Percentiles rank a stretch among this genome's conserved stretches.
Evolutionary conservation across 352 stramenopile genomes (phyloP).

Genomic region (Phytophthora fragariaefolia): DNA sequence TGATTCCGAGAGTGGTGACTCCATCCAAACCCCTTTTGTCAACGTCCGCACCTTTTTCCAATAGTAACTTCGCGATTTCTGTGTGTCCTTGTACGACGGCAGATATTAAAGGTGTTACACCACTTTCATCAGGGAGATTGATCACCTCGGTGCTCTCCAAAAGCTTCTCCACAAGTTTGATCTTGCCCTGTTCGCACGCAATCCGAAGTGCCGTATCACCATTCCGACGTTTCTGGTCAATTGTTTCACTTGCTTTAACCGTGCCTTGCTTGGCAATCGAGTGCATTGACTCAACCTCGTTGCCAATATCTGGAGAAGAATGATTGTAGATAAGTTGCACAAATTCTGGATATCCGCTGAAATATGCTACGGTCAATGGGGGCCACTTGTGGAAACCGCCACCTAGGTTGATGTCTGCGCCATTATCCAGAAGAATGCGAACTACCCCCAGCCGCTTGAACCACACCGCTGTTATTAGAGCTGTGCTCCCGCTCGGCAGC

Average conservation of each 20-base stretch:
- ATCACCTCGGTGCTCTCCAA: constrained; percentile 10
- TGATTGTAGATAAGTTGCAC: constrained; percentile 2
- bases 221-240: constrained; percentile 16
- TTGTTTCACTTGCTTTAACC: not conserved
- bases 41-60: not conserved
- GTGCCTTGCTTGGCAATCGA: not conserved
- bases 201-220: constrained; percentile 11
- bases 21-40: not conserved
- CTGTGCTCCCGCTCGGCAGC: constrained; percentile 7
- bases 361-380: constrained; percentile 6
- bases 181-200: constrained; percentile 2
- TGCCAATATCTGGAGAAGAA: too few relatives aligned
- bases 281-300: not conserved
- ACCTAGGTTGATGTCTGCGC: not conserved
- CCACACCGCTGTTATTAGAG: constrained; percentile 9
- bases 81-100: not conserved
- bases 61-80: not conserved
- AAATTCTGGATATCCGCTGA: constrained; percentile 8
- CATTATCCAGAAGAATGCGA: constrained; percentile 12
- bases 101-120: not conserved
- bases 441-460: not conserved
- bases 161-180: constrained; percentile 3
- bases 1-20: not conserved
- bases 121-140: not conserved
- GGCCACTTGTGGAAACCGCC: constrained; percentile 7